Conservation (phyloP, 2,329 filamentous ascomycete species). For the Monosporascus sp. region DNA sequence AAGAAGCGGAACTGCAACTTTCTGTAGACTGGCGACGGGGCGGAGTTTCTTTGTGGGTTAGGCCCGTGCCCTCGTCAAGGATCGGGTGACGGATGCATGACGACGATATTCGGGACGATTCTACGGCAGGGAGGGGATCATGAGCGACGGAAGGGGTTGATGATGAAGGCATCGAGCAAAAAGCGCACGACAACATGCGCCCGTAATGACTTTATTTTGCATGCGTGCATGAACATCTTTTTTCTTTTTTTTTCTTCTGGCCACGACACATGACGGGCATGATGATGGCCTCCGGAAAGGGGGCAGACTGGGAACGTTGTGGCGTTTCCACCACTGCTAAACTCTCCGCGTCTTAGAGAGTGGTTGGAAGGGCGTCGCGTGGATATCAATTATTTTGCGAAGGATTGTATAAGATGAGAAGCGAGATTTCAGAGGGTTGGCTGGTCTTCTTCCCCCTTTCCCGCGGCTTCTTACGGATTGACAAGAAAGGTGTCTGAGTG, state of each 20-base stretch:
- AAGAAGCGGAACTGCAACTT: constrained; percentile 82
- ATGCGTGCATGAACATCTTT: not conserved
- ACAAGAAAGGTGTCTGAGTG: not conserved
- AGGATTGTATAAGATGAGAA: too few relatives aligned
- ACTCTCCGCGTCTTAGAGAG: too few relatives aligned
- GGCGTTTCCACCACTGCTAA: not conserved
- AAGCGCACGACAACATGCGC: not conserved
- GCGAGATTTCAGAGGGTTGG: too few relatives aligned
- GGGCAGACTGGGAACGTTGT: not conserved
- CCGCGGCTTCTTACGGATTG: not conserved
- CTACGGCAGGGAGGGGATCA: constrained; percentile 1
- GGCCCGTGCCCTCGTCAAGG: not conserved
- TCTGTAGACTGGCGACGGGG: constrained; percentile 46
- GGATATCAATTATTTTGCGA: not conserved
- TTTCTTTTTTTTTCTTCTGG: not conserved
- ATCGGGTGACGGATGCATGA: not conserved
- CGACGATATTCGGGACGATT: not conserved
- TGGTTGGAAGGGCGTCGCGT: not conserved
- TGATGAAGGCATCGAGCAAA: not conserved
- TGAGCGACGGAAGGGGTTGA: not conserved
- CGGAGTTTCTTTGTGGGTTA: not conserved
- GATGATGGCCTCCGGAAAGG: not conserved
- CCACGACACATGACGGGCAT: not conserved
- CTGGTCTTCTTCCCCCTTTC: not conserved
- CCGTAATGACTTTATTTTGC: constrained; percentile 5